These are phyloP conservation scores for Linum trigynum DNA, from an alignment of 345 rosid species.

Conservation along the genomic window DNA sequence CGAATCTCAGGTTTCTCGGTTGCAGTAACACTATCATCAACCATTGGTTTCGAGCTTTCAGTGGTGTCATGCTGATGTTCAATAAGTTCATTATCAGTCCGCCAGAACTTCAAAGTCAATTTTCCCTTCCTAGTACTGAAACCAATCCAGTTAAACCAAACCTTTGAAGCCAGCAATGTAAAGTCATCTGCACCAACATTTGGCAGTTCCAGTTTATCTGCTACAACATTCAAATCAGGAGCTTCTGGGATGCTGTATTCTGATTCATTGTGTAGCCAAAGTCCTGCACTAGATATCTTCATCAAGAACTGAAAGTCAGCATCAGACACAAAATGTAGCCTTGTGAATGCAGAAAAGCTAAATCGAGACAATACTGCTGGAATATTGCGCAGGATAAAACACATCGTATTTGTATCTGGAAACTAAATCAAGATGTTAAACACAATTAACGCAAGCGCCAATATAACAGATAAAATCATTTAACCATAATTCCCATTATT, in stretches of 20 bases:
- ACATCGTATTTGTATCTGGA: not conserved
- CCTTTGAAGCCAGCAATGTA: slow-evolving; percentile 33
- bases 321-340: not conserved
- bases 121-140: slow-evolving; percentile 40
- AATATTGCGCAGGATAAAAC: not conserved
- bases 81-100: slow-evolving; percentile 37
- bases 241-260: slow-evolving; percentile 31
- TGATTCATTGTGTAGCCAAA: slow-evolving; percentile 61
- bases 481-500: too few species aligned
- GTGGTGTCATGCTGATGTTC: slow-evolving; percentile 42
- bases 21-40: slow-evolving; percentile 36
- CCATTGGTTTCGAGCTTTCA: slow-evolving; percentile 29
- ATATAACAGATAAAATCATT: not conserved
- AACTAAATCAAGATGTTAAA: not conserved
- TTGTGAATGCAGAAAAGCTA: too few species aligned
- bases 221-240: slow-evolving; percentile 26
- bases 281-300: slow-evolving; percentile 84
- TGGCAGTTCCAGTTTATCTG: slow-evolving; percentile 35
- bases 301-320: slow-evolving; percentile 21
- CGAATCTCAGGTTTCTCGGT: slow-evolving; percentile 46
- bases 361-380: not conserved
- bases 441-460: not conserved
- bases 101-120: slow-evolving; percentile 37
- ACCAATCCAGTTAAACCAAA: slow-evolving; percentile 45
- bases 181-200: slow-evolving; percentile 39